phyloP scores from a whole-genome alignment of 495 filamentous ascomycete genomes.

The Penicillium salamii region DNA sequence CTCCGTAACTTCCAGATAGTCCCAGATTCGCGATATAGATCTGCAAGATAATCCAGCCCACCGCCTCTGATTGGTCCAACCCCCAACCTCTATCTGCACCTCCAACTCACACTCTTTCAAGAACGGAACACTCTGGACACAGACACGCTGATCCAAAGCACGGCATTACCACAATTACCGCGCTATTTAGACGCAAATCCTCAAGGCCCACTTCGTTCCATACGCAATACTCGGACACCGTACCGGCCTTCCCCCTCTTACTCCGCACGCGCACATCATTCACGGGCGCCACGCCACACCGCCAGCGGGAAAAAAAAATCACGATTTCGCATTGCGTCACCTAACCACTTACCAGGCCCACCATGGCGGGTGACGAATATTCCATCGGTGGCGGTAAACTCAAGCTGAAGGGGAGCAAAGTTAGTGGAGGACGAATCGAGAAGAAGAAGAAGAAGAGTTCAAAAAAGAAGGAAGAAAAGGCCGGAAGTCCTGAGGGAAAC shows the following conservation, averaged over 20 bases:
- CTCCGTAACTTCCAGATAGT: too few species aligned
- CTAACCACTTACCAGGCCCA: background rate
- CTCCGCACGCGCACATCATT: slow-evolving; percentile 19
- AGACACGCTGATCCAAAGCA: background rate
- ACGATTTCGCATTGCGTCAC: background rate
- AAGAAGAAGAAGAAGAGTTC: slow-evolving; percentile 64
- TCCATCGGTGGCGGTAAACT: slow-evolving; percentile 63
- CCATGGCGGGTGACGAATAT: slow-evolving; percentile 60
- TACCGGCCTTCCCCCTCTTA: slow-evolving; percentile 9
- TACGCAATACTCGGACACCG: too few species aligned
- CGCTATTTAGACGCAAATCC: background rate
- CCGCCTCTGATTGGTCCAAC: slow-evolving; percentile 19
- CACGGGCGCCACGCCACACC: background rate
- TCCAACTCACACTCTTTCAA: slow-evolving; percentile 6
- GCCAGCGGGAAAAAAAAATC: background rate
- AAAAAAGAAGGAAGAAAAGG: slow-evolving; percentile 35
- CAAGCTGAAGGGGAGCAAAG: slow-evolving; percentile 74
- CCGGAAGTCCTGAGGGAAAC: background rate
- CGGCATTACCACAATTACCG: background rate
- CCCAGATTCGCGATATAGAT: background rate
- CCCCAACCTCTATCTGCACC: slow-evolving; percentile 8
- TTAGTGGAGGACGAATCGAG: slow-evolving; percentile 48
- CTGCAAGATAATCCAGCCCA: slow-evolving; percentile 8
- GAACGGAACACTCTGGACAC: too few species aligned
- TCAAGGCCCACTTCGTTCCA: background rate